Evolutionary conservation across 139 green algal genomes (phyloP).

Genomic region (Closterium sp.): DNA sequence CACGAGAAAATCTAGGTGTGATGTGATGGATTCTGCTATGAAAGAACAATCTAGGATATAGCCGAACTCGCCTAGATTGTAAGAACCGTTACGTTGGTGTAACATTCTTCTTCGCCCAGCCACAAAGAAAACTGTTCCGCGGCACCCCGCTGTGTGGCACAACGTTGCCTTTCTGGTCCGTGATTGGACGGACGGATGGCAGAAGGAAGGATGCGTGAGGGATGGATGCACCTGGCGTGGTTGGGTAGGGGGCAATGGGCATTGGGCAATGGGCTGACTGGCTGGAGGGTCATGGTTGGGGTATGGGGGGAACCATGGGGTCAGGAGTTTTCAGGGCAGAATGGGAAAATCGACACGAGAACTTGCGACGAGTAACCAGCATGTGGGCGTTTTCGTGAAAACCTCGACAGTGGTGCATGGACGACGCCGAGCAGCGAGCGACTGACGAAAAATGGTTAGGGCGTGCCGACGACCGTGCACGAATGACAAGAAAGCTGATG

Average conservation of each 20-base stretch:
- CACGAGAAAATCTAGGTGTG: too few species aligned
- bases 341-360: too few species aligned
- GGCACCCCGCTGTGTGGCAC: too few species aligned
- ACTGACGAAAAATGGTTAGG: background rate
- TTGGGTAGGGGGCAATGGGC: background rate
- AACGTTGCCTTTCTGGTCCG: background rate
- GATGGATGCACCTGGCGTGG: too few species aligned
- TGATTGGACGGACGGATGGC: constrained; percentile 5
- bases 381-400: background rate
- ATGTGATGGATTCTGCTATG: too few species aligned
- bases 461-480: background rate
- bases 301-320: background rate
- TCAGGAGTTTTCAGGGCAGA: too few species aligned
- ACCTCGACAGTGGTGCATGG: background rate
- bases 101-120: too few species aligned
- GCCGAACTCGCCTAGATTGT: too few species aligned
- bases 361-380: background rate
- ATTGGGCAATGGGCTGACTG: background rate
- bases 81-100: too few species aligned
- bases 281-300: background rate
- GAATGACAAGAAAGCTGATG: background rate
- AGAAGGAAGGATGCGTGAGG: too few species aligned
- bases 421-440: background rate
- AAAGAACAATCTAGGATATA: too few species aligned
- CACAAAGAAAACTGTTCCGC: too few species aligned